Evolutionary conservation across 2,329 filamentous ascomycete species (phyloP).

Genomic region (Colletotrichum sp.): DNA sequence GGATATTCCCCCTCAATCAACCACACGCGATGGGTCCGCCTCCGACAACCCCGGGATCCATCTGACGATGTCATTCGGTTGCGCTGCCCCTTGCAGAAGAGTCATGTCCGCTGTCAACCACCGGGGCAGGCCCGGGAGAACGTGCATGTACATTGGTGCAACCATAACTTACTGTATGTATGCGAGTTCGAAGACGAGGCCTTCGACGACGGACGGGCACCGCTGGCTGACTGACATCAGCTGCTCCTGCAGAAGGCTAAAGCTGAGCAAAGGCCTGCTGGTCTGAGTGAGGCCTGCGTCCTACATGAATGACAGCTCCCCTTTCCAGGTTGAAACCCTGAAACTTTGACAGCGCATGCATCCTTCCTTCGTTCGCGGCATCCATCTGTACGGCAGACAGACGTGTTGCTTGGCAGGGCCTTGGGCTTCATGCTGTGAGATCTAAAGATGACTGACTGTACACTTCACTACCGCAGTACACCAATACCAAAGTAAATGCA

Average conservation of each 20-base stretch:
- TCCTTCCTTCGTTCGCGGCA: background rate
- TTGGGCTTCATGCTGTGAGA: background rate
- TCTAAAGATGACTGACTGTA: background rate
- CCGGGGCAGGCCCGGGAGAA: constrained; percentile 4
- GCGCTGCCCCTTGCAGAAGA: constrained; percentile 3
- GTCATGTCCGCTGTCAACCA: constrained; percentile 9
- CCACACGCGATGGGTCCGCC: background rate
- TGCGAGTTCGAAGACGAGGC: background rate
- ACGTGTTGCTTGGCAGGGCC: background rate
- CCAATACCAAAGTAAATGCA: background rate
- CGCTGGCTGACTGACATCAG: background rate
- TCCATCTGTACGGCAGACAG: background rate
- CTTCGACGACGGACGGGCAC: background rate
- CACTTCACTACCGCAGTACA: background rate
- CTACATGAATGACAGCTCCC: background rate
- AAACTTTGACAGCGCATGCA: background rate
- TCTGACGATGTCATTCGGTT: background rate
- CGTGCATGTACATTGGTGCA: background rate
- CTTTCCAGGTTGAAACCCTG: background rate
- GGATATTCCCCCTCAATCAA: background rate
- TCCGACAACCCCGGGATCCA: background rate
- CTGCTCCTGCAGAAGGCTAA: background rate
- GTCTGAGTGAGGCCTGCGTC: background rate
- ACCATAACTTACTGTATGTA: background rate
- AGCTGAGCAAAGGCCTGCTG: background rate